Evolutionary conservation across 805 yeast genomes (phyloP), one percentile per base, ranked within the genome.

Genomic region (Candida maltosa): DNA sequence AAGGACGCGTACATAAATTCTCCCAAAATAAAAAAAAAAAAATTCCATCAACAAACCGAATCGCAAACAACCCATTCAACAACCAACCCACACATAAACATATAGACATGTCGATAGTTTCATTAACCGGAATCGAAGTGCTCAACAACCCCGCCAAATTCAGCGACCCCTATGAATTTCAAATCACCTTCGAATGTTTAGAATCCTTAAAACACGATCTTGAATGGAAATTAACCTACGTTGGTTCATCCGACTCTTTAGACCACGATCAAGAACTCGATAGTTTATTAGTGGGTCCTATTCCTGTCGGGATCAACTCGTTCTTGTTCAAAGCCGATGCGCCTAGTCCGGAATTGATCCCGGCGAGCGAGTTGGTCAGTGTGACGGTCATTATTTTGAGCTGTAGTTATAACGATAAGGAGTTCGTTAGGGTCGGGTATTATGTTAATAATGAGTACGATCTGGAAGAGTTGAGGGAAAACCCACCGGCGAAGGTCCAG

Each of bases 251-350:
- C 1, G 75, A 95, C 31, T 87, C 97, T 25, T 63, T 87, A 34
- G 97, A 93, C 45, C 97, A 93, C 50, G 99, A 93, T 58, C 99
- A 93, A 61, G 97, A 89, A 56, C 69, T 93, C 37, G 99, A 93
- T 54, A 88, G 97, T 1, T 80, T 93, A 25, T 65, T 93, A n/a
- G 99, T 93, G 3, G 99, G 99, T 0, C 99, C 99, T 0, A 95
- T 93, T 2, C 99, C 98, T 0, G 95, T 93, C 2, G 99, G 99
- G 1, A 80, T 91, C 26, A 93, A 93, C 56, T 88, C 91, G 60
- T 93, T 93, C 51, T 73, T 89, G 8, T 84, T 93, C 58, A 78
- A 86, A 14, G 97, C 97, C 0, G 97, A 94, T 51, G 95, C 99
- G 0, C 99, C 99, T 1, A 80, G 91, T 1, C 94, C 97, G 0